A percentile compares a stretch with the other conserved stretches of the same genome.
Evolutionary conservation across 2,329 filamentous ascomycete genomes (phyloP).

Genomic region (Cercospora sp.): DNA sequence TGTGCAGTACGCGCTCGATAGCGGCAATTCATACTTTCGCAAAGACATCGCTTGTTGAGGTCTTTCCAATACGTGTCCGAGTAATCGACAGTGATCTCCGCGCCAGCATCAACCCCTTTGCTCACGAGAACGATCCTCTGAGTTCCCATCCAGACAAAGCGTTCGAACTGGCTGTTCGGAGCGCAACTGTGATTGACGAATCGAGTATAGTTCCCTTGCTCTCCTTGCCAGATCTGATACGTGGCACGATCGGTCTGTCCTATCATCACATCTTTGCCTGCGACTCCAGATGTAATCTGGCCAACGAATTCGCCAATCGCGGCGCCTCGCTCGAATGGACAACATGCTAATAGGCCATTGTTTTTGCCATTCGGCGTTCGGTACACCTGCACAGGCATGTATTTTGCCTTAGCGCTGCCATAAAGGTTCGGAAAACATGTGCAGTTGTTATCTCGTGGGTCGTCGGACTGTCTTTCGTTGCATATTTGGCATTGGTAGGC

Average conservation of each 20-base stretch:
- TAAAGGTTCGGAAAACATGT: slow-evolving; percentile 58
- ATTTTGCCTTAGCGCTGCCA: slow-evolving; percentile 45
- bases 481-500: slow-evolving; percentile 49
- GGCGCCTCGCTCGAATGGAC: slow-evolving; percentile 54
- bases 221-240: slow-evolving; percentile 62
- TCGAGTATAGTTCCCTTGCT: slow-evolving; percentile 58
- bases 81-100: slow-evolving; percentile 61
- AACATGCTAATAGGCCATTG: slow-evolving; percentile 54
- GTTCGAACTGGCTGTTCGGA: slow-evolving; percentile 59
- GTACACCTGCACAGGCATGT: slow-evolving; percentile 55
- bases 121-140: slow-evolving; percentile 59
- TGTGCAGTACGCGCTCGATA: slow-evolving; percentile 38
- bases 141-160: slow-evolving; percentile 58
- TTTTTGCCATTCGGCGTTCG: slow-evolving; percentile 56
- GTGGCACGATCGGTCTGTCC: slow-evolving; percentile 45
- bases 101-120: slow-evolving; percentile 55
- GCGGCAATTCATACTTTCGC: slow-evolving; percentile 55
- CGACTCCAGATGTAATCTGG: slow-evolving; percentile 54
- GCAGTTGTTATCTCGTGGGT: slow-evolving; percentile 52
- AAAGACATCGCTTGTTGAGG: slow-evolving; percentile 57
- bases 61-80: slow-evolving; percentile 59
- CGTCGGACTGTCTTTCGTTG: slow-evolving; percentile 53
- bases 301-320: slow-evolving; percentile 60
- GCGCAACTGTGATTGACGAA: slow-evolving; percentile 62
- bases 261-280: slow-evolving; percentile 57